These are phyloP conservation scores for Euphorbia corollata DNA, from an alignment of 441 rosid species.

Conservation along the genomic window DNA sequence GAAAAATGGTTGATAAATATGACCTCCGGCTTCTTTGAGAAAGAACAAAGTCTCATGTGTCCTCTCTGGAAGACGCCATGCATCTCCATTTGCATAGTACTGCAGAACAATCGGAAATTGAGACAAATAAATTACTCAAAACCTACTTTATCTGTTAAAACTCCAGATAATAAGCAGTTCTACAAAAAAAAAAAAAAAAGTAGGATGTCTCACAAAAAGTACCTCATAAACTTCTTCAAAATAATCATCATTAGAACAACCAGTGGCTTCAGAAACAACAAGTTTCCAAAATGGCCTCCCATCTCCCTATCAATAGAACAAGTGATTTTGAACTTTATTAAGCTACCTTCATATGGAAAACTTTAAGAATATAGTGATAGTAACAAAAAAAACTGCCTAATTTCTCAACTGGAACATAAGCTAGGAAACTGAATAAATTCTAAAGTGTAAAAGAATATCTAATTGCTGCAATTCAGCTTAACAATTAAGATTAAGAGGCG, in stretches of 20 bases:
- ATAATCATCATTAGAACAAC: slow-evolving; percentile 59
- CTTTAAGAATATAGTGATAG: background rate
- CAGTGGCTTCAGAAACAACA: slow-evolving; percentile 79
- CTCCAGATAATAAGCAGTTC: background rate
- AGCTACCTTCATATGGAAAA: slow-evolving; percentile 7
- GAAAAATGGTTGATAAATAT: slow-evolving; percentile 29
- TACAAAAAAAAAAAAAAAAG: background rate
- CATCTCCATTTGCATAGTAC: slow-evolving; percentile 71
- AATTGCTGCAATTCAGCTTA: background rate
- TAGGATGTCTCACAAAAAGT: slow-evolving; percentile 10
- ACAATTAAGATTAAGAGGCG: background rate
- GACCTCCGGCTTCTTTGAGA: slow-evolving; percentile 84
- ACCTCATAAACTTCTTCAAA: slow-evolving; percentile 89
- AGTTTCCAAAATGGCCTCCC: slow-evolving; percentile 91
- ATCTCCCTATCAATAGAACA: slow-evolving; percentile 54
- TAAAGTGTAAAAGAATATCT: background rate
- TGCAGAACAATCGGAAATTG: slow-evolving; percentile 25
- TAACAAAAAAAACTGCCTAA: background rate
- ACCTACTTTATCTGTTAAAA: background rate
- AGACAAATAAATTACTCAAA: slow-evolving; percentile 7
- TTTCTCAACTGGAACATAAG: background rate
- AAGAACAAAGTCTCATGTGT: slow-evolving; percentile 49
- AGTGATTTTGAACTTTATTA: slow-evolving; percentile 11
- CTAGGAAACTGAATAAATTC: background rate
- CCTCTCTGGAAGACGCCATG: slow-evolving; percentile 81